Base-by-base conservation (phyloP, 768 basidiomycete species). In the Russula sp. region DNA sequence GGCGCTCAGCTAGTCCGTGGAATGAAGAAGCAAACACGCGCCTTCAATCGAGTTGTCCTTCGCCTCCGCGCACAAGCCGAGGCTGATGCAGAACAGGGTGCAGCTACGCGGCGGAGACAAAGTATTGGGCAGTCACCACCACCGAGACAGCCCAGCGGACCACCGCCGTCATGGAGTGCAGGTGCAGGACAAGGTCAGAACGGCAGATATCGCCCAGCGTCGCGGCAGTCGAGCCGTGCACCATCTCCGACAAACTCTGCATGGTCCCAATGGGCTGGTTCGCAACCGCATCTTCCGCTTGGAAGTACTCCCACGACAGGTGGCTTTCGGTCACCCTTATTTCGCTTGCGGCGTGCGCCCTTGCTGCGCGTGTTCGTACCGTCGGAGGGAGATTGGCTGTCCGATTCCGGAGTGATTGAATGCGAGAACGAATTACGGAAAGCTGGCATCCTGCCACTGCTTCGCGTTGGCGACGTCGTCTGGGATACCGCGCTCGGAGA, bases 401-500 rank as follows among this genome's bases (percentile, higher is more conserved):
- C 87, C 10, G 91, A 94, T 72, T 79, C 82, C 67, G 87, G 89
- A 62, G 85, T 94, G 20, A 69, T 91, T 59, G 87, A 88, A 68
- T 93, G 91, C 71, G 92, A 94, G 72, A 83, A 81, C 1, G 92
- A 94, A 76, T 78, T 89, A 67, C 84, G 83, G 66, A 77, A 83
- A 11, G 85, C 89, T 8, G 88, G 86, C 1, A 80, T 91, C 40
- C 66, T 78, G 68, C 77, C 77, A 48, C 72, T 90, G 50, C 73
- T 94, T 73, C 79, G 87, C 53, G 77, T 84, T 34, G 91, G 91
- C 1, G 91, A 94, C 71, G 84, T 93, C 0, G 83, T 94, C 14
- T 94, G 91, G 90, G 92, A 94, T 69, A 78, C 86, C 14, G 92
- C 91, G 5, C 88, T 89, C 1, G 87, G 88, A 9, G 91, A 93